These are phyloP conservation scores for Saccharomycopsis babjevae DNA, from an alignment of 805 yeast genomes.

Conservation along the genomic window DNA sequence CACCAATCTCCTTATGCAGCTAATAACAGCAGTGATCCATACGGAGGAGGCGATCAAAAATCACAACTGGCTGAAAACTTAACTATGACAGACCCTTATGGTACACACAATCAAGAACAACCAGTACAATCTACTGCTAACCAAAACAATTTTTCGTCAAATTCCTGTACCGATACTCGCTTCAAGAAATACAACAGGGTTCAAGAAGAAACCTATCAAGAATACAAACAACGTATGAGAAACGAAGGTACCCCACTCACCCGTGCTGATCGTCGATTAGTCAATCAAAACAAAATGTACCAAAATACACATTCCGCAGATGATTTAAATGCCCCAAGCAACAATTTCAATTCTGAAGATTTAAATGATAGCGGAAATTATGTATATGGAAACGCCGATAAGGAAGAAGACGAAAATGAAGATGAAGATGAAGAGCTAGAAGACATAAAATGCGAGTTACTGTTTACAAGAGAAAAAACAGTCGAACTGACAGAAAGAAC, in stretches of 20 bases:
- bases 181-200: neutral
- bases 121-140: neutral
- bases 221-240: slow-evolving; percentile 7
- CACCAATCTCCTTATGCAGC: neutral
- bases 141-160: neutral
- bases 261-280: neutral
- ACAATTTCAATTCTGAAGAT: slow-evolving; percentile 21
- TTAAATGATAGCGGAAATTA: slow-evolving; percentile 23
- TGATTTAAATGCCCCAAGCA: slow-evolving; percentile 22
- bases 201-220: slow-evolving; percentile 10
- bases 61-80: neutral
- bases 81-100: neutral
- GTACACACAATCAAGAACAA: neutral
- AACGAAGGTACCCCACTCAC: slow-evolving; percentile 2
- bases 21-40: neutral
- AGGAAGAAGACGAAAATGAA: slow-evolving; percentile 33
- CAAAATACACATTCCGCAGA: slow-evolving; percentile 38
- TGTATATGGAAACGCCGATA: slow-evolving; percentile 24
- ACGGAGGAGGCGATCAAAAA: neutral
- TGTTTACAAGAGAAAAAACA: slow-evolving; percentile 80
- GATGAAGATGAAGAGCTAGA: slow-evolving; percentile 83
- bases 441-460: slow-evolving; percentile 69
- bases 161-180: neutral
- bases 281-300: slow-evolving; percentile 31
- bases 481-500: slow-evolving; percentile 81